Conservation (phyloP, 2,329 filamentous ascomycete genomes). For the Xylariaceae sp. region DNA sequence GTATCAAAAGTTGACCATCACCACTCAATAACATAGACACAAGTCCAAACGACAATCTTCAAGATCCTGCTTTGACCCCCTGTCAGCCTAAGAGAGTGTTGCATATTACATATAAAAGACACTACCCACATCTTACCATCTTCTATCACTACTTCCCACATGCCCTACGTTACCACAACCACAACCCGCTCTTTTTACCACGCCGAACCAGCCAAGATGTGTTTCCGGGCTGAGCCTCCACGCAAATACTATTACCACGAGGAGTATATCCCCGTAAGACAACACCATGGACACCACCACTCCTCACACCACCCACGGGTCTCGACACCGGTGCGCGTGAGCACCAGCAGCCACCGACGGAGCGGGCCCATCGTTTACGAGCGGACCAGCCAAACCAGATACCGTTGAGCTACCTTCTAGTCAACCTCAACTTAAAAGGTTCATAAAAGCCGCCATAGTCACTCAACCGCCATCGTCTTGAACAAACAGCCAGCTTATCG, state of each 20-base stretch:
- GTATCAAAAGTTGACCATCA: too few species aligned
- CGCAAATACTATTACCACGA: constrained; percentile 54
- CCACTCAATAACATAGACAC: too few species aligned
- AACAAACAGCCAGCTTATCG: too few species aligned
- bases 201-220: constrained; percentile 39
- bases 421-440: too few species aligned
- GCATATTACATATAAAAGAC: too few species aligned
- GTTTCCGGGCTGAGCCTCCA: constrained; percentile 42
- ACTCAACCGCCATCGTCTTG: too few species aligned
- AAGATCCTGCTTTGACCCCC: too few species aligned
- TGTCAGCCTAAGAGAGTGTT: too few species aligned
- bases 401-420: too few species aligned
- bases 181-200: constrained; percentile 12
- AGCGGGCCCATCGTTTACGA: constrained; percentile 39
- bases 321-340: constrained; percentile 37
- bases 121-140: too few species aligned
- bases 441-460: too few species aligned
- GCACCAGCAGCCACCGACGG: constrained; percentile 34
- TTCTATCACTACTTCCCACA: neutral
- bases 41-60: too few species aligned
- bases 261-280: constrained; percentile 47
- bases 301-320: constrained; percentile 33
- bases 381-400: constrained; percentile 34
- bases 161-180: constrained; percentile 14
- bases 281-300: constrained; percentile 31